Percentiles rank a stretch among this genome's conserved stretches.
Conservation (phyloP, 2,329 filamentous ascomycete species). For the Sphaceloma murrayae region DNA sequence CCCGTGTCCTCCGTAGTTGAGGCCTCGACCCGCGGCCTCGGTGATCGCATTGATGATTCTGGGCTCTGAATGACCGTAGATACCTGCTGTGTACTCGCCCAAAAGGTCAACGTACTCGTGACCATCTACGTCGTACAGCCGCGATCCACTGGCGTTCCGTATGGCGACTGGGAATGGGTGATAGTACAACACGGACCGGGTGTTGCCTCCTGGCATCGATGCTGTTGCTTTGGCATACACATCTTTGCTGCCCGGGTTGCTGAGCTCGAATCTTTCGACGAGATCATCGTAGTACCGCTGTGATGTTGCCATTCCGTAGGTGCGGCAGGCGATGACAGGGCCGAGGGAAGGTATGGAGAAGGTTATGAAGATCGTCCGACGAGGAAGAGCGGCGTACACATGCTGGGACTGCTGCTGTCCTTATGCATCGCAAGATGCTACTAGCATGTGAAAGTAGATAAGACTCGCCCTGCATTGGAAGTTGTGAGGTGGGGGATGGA, state of each 20-base stretch:
- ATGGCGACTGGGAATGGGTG: slow-evolving; percentile 32
- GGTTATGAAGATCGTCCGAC: no score
- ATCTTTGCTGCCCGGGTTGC: slow-evolving; percentile 1
- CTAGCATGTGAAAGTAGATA: no score
- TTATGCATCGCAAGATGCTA: no score
- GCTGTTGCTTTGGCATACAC: slow-evolving; percentile 25
- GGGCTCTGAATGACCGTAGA: slow-evolving; percentile 57
- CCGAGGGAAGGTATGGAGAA: no score
- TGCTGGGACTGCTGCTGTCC: no score
- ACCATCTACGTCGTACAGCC: slow-evolving; percentile 28
- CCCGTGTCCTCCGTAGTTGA: slow-evolving; percentile 48
- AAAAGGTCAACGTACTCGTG: slow-evolving; percentile 43
- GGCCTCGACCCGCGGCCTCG: slow-evolving; percentile 39
- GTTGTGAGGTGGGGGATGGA: no score
- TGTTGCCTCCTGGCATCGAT: slow-evolving; percentile 33
- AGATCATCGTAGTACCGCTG: not conserved
- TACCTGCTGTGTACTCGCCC: slow-evolving; percentile 54
- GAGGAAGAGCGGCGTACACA: no score
- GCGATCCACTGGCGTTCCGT: slow-evolving; percentile 24
- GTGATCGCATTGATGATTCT: slow-evolving; percentile 43
- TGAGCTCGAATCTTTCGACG: not conserved
- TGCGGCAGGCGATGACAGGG: no score
- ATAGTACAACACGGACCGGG: slow-evolving; percentile 30
- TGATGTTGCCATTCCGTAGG: not conserved
- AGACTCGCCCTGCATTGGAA: no score